Base-by-base conservation (phyloP, 2,329 filamentous ascomycete species). In the Bipolaris cookei region DNA sequence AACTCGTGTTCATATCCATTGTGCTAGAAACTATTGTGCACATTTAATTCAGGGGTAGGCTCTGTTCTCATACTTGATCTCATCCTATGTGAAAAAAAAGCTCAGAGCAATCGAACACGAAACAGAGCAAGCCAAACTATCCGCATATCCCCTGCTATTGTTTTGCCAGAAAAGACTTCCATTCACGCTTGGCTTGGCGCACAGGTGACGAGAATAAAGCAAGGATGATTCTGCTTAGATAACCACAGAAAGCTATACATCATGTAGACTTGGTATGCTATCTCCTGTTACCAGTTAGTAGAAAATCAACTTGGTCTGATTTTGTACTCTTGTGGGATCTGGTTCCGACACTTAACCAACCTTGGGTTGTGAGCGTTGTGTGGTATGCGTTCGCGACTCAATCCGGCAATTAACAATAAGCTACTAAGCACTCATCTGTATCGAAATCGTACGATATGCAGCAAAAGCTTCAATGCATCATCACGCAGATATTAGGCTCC, bases 41-140 rank as follows among this genome's bases (percentile, higher is more conserved):
- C 13, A 32, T 13, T 34, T 20, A 25, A 45, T 23, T 57, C 54
- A 57, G 54, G 54, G 54, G 54, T 46, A 47, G 20, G 34, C 14
- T 6, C 18, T 39, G 35, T 37, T 34, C 38, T 34, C 23, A 38
- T 11, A 16, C 6, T 37, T 34, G 16, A 38, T 35, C 25, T 45
- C 14, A 23, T 25, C 28, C 32, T 44, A 25, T n/a, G 8, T 21
- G 21, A 10, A 3, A 4, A 32, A 16, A 35, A 16, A 39, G 14
- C 16, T 8, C 25, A n/a, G 37, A 41, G 11, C 21, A 43, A 18
- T 50, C 16, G 18, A 21, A 25, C 32, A 14, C n/a, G 13, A 37
- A 18, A 21, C 14, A n/a, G 13, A 43, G 14, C 38, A 51, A 47
- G 4, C 32, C 14, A 14, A n/a, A 6, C 20, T 47, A 25, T 35